Base-by-base conservation (phyloP, 2,329 filamentous ascomycete species). In the Paracamarosporium sp. region DNA sequence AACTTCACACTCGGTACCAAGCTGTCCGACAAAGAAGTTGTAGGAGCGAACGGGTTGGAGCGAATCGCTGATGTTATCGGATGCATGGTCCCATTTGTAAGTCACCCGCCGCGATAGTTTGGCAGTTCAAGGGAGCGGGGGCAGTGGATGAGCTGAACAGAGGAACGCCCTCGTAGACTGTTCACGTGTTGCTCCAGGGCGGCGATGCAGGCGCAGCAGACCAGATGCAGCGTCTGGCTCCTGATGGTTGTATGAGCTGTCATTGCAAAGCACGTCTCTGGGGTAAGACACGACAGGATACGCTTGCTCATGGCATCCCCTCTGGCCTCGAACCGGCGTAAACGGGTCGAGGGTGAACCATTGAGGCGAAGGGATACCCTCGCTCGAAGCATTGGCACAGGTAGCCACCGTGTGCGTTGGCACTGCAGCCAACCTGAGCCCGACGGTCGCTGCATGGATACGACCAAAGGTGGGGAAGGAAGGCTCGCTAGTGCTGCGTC, bases 1-100 rank as follows among this genome's bases (percentile, higher is more conserved):
- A 95, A 89, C 74, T 97, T 90, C 73, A 93, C 90, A 0, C 78
- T 96, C 22, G 84, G 86, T 35, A 87, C 82, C 57, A 86, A 87
- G 70, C 77, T 97, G 33, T 74, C 82, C 12, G 92, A 88, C 67
- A 76, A 82, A 9, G 81, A 91, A 46, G 81, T 96, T 20, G 80
- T 88, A 33, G 81, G 83, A 44, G 79, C 85, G 45, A 80, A 86
- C 68, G 87, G 86, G 15, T 84, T 92, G 76, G 84, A 88, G 28
- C 85, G 85, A 68, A 82, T 97, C 51, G 81, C 83, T 50, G 82
- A 85, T 36, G 78, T 92, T 22, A 79, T 97, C 63, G 80, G 82
- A 30, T 83, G 86, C 50, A 85, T 97, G 84, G 86, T 87, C 61
- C 88, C 88, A 40, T 96, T 94, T 80, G 92, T 96, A 80, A 89